Evolutionary conservation across 495 filamentous ascomycete genomes (phyloP).

Genomic region (Hypoxylon trugodes): DNA sequence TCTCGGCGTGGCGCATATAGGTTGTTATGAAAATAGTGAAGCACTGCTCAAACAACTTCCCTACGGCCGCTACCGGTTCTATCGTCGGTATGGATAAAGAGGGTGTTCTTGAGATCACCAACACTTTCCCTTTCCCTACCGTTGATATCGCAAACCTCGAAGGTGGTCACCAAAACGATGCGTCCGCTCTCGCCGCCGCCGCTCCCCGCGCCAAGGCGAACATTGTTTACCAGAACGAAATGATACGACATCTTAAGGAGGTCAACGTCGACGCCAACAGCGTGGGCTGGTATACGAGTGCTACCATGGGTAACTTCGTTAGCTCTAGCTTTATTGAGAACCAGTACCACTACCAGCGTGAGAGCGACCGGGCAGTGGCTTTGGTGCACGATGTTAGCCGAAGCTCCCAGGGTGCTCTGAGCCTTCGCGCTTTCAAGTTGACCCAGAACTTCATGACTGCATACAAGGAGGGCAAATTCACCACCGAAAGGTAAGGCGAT

Average conservation of each 20-base stretch:
- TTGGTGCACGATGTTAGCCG: conserved; percentile 94
- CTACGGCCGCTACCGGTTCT: conserved; percentile 87
- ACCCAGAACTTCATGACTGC: conserved; percentile 89
- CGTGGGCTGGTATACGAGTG: conserved; percentile 98
- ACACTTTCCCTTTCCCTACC: conserved; percentile 92
- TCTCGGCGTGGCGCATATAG: conserved; percentile 54
- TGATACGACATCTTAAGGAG: conserved; percentile 94
- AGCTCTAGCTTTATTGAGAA: conserved; percentile 96
- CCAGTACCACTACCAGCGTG: conserved; percentile 95
- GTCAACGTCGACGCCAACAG: conserved; percentile 99
- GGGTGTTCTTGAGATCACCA: conserved; percentile 87
- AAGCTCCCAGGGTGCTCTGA: conserved; percentile 89
- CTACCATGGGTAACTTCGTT: conserved; percentile 98
- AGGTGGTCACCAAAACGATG: conserved; percentile 76
- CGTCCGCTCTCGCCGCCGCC: conserved; percentile 80
- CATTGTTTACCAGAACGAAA: conserved; percentile 88
- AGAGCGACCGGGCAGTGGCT: conserved; percentile 93
- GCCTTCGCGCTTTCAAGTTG: conserved; percentile 88
- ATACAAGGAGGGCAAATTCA: conserved; percentile 97
- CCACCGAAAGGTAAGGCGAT: conserved; percentile 79
- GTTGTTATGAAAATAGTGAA: conserved; percentile 98
- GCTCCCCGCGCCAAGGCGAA: conserved; percentile 94
- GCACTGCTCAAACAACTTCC: conserved; percentile 86
- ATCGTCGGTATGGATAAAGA: conserved; percentile 92
- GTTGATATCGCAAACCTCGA: conserved; percentile 75